A percentile compares a stretch with the other conserved stretches of the same genome.
Conservation (phyloP, 78 protist species). For the Protostelium mycophagum region DNA sequence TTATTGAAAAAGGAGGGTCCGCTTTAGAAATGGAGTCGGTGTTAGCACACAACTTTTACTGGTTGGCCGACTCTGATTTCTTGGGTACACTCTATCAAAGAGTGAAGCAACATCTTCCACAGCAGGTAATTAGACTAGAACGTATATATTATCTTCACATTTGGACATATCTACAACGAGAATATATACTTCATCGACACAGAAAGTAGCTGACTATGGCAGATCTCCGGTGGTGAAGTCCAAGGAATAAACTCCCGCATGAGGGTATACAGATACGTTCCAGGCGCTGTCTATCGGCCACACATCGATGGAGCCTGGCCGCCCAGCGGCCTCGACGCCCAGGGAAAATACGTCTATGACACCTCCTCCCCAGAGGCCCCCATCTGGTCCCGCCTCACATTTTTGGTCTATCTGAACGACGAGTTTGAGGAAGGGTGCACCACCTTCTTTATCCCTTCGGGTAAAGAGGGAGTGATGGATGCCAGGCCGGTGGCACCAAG, state of each 20-base stretch:
- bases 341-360: constrained; percentile 26
- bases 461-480: background rate
- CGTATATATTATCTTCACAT: too few relatives aligned
- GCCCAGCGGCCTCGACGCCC: constrained; percentile 13
- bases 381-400: constrained; percentile 25
- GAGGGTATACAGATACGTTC: constrained; percentile 27
- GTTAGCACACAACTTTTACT: background rate
- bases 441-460: constrained; percentile 13
- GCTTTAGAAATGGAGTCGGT: background rate
- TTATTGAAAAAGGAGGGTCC: background rate
- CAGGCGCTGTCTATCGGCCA: constrained; percentile 47
- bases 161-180: too few relatives aligned
- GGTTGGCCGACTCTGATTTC: background rate
- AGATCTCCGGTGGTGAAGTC: constrained; percentile 8
- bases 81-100: background rate
- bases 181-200: too few relatives aligned
- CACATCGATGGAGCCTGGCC: constrained; percentile 61
- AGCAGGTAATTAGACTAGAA: too few relatives aligned
- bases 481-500: background rate
- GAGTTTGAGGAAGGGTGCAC: constrained; percentile 15
- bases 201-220: too few relatives aligned
- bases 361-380: constrained; percentile 3
- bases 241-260: constrained; percentile 21
- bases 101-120: background rate
- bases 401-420: constrained; percentile 37